Percentiles rank a stretch among this genome's conserved stretches.
phyloP scores from a whole-genome alignment of 1,284 basidiomycete species.

The Anthracocystis panici-leucophaei region DNA sequence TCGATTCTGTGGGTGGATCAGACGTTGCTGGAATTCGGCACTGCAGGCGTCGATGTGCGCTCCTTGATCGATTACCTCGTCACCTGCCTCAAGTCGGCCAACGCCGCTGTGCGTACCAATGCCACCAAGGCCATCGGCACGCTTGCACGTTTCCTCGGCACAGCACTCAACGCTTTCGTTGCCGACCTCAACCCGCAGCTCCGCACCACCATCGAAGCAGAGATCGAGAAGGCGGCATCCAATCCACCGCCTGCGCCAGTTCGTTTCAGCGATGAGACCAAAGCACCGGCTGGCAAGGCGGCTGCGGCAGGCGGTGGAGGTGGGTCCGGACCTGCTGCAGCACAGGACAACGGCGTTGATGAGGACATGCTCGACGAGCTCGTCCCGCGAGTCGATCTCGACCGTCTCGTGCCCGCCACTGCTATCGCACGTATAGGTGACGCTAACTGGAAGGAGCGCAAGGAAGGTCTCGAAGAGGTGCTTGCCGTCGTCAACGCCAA shows the following conservation, averaged over 20 bases:
- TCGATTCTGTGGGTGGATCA: slow-evolving; percentile 89
- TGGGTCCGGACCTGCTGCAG: slow-evolving; percentile 12
- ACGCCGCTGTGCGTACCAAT: slow-evolving; percentile 90
- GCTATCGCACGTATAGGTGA: slow-evolving; percentile 89
- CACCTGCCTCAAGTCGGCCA: slow-evolving; percentile 87
- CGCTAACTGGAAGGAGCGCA: slow-evolving; percentile 92
- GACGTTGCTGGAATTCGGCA: slow-evolving; percentile 91
- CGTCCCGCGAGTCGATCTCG: slow-evolving; percentile 93
- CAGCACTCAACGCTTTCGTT: slow-evolving; percentile 89
- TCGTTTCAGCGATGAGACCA: slow-evolving; percentile 54
- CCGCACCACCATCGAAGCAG: slow-evolving; percentile 86
- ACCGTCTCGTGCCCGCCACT: slow-evolving; percentile 85
- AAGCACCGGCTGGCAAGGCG: slow-evolving; percentile 27
- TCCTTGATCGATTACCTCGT: slow-evolving; percentile 92
- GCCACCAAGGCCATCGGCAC: slow-evolving; percentile 96
- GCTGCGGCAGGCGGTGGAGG: slow-evolving; percentile 11
- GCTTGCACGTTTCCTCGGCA: slow-evolving; percentile 88
- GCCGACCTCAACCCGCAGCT: slow-evolving; percentile 95
- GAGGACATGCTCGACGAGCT: slow-evolving; percentile 78
- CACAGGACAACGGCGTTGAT: slow-evolving; percentile 44
- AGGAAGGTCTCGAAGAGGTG: slow-evolving; percentile 90
- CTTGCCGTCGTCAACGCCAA: slow-evolving; percentile 88
- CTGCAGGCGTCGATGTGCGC: slow-evolving; percentile 84
- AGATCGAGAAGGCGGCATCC: slow-evolving; percentile 94
- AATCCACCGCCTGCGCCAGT: slow-evolving; percentile 82